Evolutionary conservation across 495 filamentous ascomycete species (phyloP).

Genomic region (Chaetomium cochliodes): DNA sequence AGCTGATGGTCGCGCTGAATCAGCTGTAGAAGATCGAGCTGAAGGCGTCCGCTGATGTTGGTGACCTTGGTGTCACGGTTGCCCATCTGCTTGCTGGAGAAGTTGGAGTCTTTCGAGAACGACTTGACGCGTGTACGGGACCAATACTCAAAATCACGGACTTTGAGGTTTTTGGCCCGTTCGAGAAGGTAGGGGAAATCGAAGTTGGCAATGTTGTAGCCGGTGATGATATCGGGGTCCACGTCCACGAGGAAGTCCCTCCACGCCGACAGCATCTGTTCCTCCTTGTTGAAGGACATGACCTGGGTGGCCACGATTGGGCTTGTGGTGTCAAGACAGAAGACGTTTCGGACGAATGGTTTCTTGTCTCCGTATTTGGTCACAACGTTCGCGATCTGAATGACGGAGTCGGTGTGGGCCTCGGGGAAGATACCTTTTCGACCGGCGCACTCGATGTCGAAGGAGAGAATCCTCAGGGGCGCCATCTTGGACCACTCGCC

Average conservation of each 20-base stretch:
- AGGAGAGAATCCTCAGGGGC: conserved; percentile 85
- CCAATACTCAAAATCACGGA: conserved; percentile 75
- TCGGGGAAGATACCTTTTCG: conserved; percentile 97
- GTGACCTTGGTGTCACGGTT: conserved; percentile 90
- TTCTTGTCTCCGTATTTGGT: conserved; percentile 94
- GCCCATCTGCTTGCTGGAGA: conserved; percentile 98
- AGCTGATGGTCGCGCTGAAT: conserved; percentile 93
- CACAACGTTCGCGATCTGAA: conserved; percentile 98
- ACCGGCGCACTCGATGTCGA: conserved; percentile 98
- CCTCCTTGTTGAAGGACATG: conserved; percentile 74
- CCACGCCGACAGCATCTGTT: conserved; percentile 86
- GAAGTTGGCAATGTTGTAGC: conserved; percentile 99
- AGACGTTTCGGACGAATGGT: conserved; percentile 94
- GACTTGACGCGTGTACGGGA: conserved; percentile 66
- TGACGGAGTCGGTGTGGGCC: conserved; percentile 85
- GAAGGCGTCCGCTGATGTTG: conserved; percentile 90
- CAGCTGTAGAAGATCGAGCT: conserved; percentile 89
- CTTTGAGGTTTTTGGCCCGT: conserved; percentile 80
- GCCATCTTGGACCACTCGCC: conserved; percentile 99
- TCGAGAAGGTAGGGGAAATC: conserved; percentile 97
- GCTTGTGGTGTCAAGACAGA: conserved; percentile 86
- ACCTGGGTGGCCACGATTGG: conserved; percentile 94
- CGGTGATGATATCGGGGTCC: conserved; percentile 96
- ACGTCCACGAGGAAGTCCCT: conserved; percentile 84
- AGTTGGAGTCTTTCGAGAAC: conserved; percentile 69